phyloP scores from a whole-genome alignment of 768 basidiomycete species.

The Tephrocybe sp. region DNA sequence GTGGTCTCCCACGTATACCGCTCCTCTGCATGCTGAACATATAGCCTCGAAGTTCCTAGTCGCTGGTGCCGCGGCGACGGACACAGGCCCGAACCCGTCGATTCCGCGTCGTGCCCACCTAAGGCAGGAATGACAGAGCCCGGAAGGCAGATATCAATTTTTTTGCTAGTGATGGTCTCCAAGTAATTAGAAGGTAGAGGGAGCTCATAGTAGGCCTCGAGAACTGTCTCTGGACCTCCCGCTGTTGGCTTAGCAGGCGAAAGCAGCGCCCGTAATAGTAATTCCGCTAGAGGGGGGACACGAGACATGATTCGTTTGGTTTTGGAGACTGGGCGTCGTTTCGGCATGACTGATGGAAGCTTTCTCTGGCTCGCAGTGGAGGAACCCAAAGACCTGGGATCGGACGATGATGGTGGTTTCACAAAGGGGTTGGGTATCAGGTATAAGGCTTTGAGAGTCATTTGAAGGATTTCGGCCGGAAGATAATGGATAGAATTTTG shows the following conservation, averaged over 20 bases:
- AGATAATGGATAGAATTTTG: constrained; percentile 59
- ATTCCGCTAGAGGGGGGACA: constrained; percentile 33
- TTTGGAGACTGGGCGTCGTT: constrained; percentile 25
- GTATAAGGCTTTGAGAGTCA: constrained; percentile 48
- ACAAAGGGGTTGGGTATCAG: constrained; percentile 66
- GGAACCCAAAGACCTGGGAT: constrained; percentile 9
- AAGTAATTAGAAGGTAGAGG: constrained; percentile 29
- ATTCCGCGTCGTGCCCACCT: constrained; percentile 19
- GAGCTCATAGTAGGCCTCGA: constrained; percentile 32
- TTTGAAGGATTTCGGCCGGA: constrained; percentile 63
- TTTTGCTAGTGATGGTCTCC: constrained; percentile 28
- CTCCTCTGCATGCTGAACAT: constrained; percentile 59
- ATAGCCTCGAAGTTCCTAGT: constrained; percentile 32
- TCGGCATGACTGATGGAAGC: neutral
- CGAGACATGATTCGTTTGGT: constrained; percentile 17
- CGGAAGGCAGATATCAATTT: constrained; percentile 37
- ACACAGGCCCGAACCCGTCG: constrained; percentile 44
- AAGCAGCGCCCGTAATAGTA: constrained; percentile 33
- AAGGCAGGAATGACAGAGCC: constrained; percentile 30
- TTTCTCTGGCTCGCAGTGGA: constrained; percentile 8
- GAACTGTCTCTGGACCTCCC: constrained; percentile 21
- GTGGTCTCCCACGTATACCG: constrained; percentile 63
- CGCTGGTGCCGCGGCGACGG: constrained; percentile 45
- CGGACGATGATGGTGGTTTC: constrained; percentile 16
- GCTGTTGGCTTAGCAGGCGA: constrained; percentile 21